phyloP scores from a whole-genome alignment of 2,329 filamentous ascomycete genomes.

The Fusarium sp. region DNA sequence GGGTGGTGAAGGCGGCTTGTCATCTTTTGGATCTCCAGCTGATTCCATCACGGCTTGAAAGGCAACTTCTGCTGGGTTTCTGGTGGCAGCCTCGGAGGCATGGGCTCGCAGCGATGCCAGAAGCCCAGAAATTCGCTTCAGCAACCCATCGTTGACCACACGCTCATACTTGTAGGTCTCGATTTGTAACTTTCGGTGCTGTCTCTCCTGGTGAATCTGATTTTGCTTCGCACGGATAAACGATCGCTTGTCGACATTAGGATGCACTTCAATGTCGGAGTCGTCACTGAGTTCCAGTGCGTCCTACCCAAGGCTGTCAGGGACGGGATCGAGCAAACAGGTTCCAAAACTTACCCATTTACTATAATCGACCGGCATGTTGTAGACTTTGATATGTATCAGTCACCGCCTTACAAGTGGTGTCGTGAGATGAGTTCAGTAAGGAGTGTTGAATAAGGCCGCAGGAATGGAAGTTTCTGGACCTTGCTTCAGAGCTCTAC shows the following conservation, averaged over 20 bases:
- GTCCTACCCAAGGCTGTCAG: conserved; percentile 63
- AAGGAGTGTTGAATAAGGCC: not conserved
- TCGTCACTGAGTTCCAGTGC: conserved; percentile 97
- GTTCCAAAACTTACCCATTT: conserved; percentile 67
- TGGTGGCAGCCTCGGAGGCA: conserved; percentile 71
- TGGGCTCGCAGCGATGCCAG: conserved; percentile 79
- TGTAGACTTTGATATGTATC: not conserved
- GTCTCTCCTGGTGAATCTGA: conserved; percentile 92
- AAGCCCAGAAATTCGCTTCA: conserved; percentile 83
- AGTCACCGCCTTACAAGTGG: not conserved
- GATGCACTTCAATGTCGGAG: conserved; percentile 97
- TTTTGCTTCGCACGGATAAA: conserved; percentile 98
- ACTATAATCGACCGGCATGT: conserved; percentile 69
- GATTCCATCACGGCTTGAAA: conserved; percentile 91
- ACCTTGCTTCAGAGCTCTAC: conserved; percentile 31
- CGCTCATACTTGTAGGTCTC: conserved; percentile 92
- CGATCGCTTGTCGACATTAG: conserved; percentile 97
- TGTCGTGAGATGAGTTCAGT: not conserved
- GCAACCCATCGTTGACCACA: conserved; percentile 89
- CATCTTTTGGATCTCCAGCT: conserved; percentile 75
- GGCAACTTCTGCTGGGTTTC: conserved; percentile 80
- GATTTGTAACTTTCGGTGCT: conserved; percentile 87
- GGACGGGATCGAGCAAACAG: not conserved
- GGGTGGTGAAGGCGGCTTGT: conserved; percentile 78
- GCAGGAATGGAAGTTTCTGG: conserved; percentile 42